phyloP scores from a whole-genome alignment of 2,329 filamentous ascomycete genomes.

The Sphaerulina vaccinii region DNA sequence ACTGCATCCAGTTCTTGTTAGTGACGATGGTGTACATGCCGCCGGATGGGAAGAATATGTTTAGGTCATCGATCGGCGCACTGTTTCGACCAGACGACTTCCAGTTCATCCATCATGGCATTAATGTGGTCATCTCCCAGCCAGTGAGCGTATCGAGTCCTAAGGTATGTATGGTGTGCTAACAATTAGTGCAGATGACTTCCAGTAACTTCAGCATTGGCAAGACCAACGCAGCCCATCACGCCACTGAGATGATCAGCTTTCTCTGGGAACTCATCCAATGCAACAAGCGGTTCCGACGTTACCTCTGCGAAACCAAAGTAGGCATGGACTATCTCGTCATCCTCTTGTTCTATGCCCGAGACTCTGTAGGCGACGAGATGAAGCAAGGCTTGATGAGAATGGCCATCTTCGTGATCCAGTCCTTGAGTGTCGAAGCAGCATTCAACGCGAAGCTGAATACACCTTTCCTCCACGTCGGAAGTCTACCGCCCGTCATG shows the following conservation, averaged over 20 bases:
- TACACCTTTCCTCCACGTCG: slow-evolving; percentile 82
- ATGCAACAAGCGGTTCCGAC: slow-evolving; percentile 95
- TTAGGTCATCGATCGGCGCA: slow-evolving; percentile 86
- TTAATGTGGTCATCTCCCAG: slow-evolving; percentile 68
- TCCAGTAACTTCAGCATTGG: slow-evolving; percentile 81
- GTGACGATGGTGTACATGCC: slow-evolving; percentile 46
- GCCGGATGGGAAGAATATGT: slow-evolving; percentile 70
- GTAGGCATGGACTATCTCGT: slow-evolving; percentile 90
- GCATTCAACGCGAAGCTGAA: slow-evolving; percentile 90
- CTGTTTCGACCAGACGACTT: slow-evolving; percentile 94
- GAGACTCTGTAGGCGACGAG: slow-evolving; percentile 81
- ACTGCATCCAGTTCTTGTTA: slow-evolving; percentile 87
- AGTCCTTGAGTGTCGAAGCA: slow-evolving; percentile 89
- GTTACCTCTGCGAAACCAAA: slow-evolving; percentile 95
- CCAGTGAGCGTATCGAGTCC: slow-evolving; percentile 51
- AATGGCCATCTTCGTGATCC: slow-evolving; percentile 96
- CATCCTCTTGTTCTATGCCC: slow-evolving; percentile 84
- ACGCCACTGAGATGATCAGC: slow-evolving; percentile 94
- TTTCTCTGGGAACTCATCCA: slow-evolving; percentile 96
- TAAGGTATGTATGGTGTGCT: slow-evolving; percentile 19
- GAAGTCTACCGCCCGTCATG: slow-evolving; percentile 78
- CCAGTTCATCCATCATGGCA: slow-evolving; percentile 68
- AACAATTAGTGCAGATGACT: slow-evolving; percentile 59
- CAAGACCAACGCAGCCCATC: slow-evolving; percentile 74
- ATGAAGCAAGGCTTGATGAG: slow-evolving; percentile 88